Evolutionary conservation across 306 rosid genomes (phyloP).

Genomic region (Cyamopsis tetragonoloba): DNA sequence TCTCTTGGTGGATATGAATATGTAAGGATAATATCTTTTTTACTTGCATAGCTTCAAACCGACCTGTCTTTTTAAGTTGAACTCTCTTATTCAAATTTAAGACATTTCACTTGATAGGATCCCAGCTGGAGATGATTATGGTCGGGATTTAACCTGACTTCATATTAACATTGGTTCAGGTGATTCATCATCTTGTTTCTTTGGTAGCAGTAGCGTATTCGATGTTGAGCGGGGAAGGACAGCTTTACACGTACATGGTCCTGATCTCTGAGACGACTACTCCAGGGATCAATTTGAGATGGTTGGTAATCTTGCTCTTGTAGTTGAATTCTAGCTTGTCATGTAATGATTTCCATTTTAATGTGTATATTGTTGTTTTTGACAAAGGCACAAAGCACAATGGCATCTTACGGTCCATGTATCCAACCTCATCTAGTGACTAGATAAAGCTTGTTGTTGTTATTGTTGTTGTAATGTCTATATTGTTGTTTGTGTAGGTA

Average conservation of each 20-base stretch:
- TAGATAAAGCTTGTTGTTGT: too few species aligned
- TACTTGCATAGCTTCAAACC: constrained; percentile 3
- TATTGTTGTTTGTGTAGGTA: constrained; percentile 55
- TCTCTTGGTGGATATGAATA: constrained; percentile 91
- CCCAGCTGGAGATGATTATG: constrained; percentile 25
- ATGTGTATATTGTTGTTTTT: too few species aligned
- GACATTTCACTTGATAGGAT: constrained; percentile 31
- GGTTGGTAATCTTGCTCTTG: constrained; percentile 66
- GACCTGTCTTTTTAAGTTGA: constrained; percentile 7
- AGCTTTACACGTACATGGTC: constrained; percentile 85
- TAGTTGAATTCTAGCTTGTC: not conserved
- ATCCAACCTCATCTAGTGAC: too few species aligned
- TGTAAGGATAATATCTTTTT: constrained; percentile 58
- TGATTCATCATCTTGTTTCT: constrained; percentile 77
- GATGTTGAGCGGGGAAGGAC: constrained; percentile 88
- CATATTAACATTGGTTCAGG: constrained; percentile 51
- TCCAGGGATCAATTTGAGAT: constrained; percentile 94
- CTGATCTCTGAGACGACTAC: constrained; percentile 93
- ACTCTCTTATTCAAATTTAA: constrained; percentile 25
- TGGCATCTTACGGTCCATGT: too few species aligned
- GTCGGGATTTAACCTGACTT: constrained; percentile 25
- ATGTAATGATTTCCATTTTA: not conserved
- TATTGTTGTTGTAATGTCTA: too few species aligned
- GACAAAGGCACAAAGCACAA: too few species aligned
- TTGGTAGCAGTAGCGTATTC: constrained; percentile 70